Percentiles rank a stretch among this genome's conserved stretches.
phyloP scores from a whole-genome alignment of 352 stramenopile genomes.

The Phytopythium oedochilum region DNA sequence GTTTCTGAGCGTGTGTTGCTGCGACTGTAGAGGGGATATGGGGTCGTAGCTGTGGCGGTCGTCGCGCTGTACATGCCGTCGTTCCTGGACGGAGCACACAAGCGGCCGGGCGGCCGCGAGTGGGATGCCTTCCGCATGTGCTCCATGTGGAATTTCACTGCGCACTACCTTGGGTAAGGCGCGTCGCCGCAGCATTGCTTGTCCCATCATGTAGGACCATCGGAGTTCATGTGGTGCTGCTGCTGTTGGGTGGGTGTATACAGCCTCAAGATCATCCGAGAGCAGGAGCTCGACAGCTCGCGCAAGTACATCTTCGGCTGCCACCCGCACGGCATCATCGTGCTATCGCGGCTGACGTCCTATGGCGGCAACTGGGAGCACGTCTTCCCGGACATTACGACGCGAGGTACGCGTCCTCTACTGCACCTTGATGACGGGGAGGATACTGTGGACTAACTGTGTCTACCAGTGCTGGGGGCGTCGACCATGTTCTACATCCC shows the following conservation, averaged over 20 bases:
- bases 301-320: conserved; percentile 41
- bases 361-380: conserved; percentile 42
- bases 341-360: conserved; percentile 36
- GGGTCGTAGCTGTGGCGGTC: conserved; percentile 24
- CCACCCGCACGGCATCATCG: conserved; percentile 49
- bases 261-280: conserved; percentile 29
- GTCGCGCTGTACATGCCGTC: conserved; percentile 39
- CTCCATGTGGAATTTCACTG: conserved; percentile 28
- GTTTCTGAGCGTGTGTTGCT: not conserved
- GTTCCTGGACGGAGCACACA: conserved; percentile 38
- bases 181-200: no score
- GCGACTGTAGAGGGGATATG: conserved; percentile 23
- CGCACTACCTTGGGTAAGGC: conserved; percentile 23
- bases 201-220: no score
- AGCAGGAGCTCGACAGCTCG: conserved; percentile 27
- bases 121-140: conserved; percentile 31
- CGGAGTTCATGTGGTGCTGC: no score
- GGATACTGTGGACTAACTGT: not conserved
- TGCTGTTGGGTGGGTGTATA: no score
- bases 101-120: conserved; percentile 24
- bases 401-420: conserved; percentile 14
- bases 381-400: conserved; percentile 25
- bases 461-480: conserved; percentile 31
- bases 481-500: conserved; percentile 62
- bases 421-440: not conserved